Evolutionary conservation across 768 basidiomycete genomes (phyloP).

Genomic region (Scleroderma citrinum): DNA sequence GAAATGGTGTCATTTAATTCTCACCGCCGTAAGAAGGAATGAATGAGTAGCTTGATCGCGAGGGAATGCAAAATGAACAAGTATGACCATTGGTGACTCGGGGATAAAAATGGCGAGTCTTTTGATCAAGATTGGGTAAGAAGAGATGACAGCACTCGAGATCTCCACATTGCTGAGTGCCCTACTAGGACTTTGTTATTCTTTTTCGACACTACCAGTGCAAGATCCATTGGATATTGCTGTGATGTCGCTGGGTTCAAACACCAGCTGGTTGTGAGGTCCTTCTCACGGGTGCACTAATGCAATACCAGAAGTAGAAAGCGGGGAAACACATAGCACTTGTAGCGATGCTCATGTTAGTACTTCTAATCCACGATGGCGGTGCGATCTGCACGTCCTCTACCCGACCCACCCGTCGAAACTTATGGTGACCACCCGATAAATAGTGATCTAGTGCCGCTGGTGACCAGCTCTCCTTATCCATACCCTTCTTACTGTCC

Average conservation of each 20-base stretch:
- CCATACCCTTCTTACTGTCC: conserved; percentile 28
- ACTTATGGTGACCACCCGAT: conserved; percentile 2
- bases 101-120: neutral
- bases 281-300: no score
- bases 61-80: neutral
- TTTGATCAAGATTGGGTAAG: conserved; percentile 4
- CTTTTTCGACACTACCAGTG: no score
- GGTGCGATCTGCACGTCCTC: conserved; percentile 4
- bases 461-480: conserved; percentile 24
- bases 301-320: no score
- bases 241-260: no score
- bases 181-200: no score
- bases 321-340: no score
- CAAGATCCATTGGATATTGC: no score
- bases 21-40: conserved; percentile 1
- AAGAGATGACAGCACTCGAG: neutral
- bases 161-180: no score
- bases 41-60: conserved; percentile 1
- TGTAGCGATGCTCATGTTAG: no score
- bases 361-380: conserved; percentile 6
- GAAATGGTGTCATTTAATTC: neutral
- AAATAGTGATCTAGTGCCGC: conserved; percentile 4
- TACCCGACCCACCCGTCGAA: neutral
- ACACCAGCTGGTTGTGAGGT: no score
- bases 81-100: neutral